Conservation (phyloP, 768 basidiomycete genomes). For the Russula brevipes region DNA sequence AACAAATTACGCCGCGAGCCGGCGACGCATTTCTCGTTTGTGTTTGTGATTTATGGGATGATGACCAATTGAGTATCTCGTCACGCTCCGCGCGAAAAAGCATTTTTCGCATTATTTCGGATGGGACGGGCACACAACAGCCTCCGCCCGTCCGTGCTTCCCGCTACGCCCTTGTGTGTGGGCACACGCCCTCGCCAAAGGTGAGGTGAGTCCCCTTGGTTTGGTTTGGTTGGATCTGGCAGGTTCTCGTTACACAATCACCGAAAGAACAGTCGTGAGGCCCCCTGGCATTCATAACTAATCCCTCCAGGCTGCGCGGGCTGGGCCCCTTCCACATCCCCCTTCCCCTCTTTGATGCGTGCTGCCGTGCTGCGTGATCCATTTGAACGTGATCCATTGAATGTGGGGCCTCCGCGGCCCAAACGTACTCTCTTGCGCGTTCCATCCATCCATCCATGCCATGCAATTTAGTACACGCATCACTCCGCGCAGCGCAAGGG, state of each 20-base stretch:
- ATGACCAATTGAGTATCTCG: conserved; percentile 6
- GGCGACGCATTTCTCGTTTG: neutral
- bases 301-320: neutral
- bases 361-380: neutral
- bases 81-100: conserved; percentile 16
- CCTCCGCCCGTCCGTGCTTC: conserved; percentile 23
- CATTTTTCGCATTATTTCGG: neutral
- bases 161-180: conserved; percentile 9
- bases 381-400: neutral
- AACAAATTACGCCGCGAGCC: conserved; percentile 14
- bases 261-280: neutral
- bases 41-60: neutral
- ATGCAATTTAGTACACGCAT: neutral
- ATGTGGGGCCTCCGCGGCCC: conserved; percentile 7
- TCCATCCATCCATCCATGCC: neutral
- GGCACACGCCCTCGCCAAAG: neutral
- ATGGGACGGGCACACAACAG: conserved; percentile 14
- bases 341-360: too few relatives aligned
- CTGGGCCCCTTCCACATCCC: neutral
- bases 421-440: neutral
- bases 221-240: conserved; percentile 1
- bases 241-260: conserved; percentile 3
- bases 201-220: neutral
- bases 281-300: neutral
- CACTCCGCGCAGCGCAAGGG: neutral